A percentile compares a stretch with the other conserved stretches of the same genome.
Conservation (phyloP, 75 land plant species). For the Chamaecyparis obtusa region DNA sequence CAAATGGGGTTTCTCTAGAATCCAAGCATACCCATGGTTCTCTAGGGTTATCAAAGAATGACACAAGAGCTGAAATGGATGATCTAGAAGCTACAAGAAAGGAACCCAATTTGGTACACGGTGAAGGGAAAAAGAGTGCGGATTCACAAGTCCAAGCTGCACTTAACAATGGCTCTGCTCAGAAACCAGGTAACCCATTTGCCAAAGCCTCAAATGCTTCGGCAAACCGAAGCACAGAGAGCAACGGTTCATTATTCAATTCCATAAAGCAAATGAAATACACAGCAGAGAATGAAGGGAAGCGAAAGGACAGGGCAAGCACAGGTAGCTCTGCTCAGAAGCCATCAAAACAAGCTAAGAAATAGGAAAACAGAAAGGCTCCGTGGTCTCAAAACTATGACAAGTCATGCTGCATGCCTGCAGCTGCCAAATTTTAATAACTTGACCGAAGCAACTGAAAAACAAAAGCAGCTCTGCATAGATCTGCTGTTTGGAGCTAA, state of each 20-base stretch:
- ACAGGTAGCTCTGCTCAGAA: not conserved
- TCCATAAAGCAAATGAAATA: slow-evolving; percentile 46
- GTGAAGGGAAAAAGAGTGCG: not conserved
- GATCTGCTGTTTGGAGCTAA: not conserved
- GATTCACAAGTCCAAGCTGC: slow-evolving; percentile 6
- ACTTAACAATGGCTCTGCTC: slow-evolving; percentile 1
- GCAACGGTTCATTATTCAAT: slow-evolving; percentile 37
- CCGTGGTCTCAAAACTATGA: not conserved
- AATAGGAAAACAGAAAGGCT: not conserved
- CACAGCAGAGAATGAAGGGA: slow-evolving; percentile 11
- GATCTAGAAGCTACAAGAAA: not conserved
- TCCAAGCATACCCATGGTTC: not conserved
- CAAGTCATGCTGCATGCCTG: not conserved
- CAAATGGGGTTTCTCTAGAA: not conserved
- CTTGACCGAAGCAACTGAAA: not conserved
- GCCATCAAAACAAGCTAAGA: slow-evolving; percentile 11
- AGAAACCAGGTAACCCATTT: slow-evolving; percentile 35
- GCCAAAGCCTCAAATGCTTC: slow-evolving; percentile 28
- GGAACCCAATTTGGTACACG: not conserved
- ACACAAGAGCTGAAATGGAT: not conserved
- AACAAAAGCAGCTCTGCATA: not conserved
- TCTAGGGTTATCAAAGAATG: not conserved
- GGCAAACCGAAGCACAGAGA: slow-evolving; percentile 17
- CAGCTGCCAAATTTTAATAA: not conserved
- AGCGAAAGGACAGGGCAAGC: slow-evolving; percentile 8